Base-by-base conservation (phyloP, 2,329 filamentous ascomycete genomes). In the Scleromitrula shiraiana region DNA sequence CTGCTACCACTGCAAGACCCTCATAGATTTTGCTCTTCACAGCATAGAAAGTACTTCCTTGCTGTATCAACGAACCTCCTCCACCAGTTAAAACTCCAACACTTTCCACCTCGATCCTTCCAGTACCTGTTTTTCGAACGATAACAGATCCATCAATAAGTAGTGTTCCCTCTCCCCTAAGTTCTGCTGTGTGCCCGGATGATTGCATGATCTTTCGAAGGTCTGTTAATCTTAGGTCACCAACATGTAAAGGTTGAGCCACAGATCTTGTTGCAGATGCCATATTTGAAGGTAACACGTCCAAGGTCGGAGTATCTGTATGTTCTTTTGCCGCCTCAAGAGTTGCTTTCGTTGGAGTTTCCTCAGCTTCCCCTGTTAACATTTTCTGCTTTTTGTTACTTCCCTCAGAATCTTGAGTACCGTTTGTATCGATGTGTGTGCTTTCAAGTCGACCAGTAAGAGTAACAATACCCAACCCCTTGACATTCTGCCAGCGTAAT, bases 21-120 rank as follows among this genome's bases (percentile, higher is more conserved):
- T 95, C 88, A 65, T 98, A 98, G 55, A 98, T 94, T 67, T 87
- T 89, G 67, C 75, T 82, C 69, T 88, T 88, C 8, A 97, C 91
- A 44, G 86, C 86, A 62, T 88, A 87, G 62, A 96, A 94, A 29
- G 85, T 89, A 50, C 80, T 79, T 42, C 74, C 68, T 24, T 71
- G 70, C 50, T 73, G 67, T 44, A 67, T 60, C 41, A 67, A 5
- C 65, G 67, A 29, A 15, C 65, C 64, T 17, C 68, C 67, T 17
- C 68, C 67, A 9, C 65, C 61, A 2, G 68, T 55, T 24, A 72
- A 70, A 49, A 80, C 66, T 1, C 80, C 85, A 5, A 84, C 80
- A 50, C 83, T 85, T 68, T 95, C 91, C 15, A 95, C 80, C 67
- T 94, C 91, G 60, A 96, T 88, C 57, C 78, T 82, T 0, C 90